A percentile compares a stretch with the other conserved stretches of the same genome.
These are phyloP conservation scores for Piper betle DNA, from an alignment of 164 flowering plant genomes.

Conservation along the genomic window DNA sequence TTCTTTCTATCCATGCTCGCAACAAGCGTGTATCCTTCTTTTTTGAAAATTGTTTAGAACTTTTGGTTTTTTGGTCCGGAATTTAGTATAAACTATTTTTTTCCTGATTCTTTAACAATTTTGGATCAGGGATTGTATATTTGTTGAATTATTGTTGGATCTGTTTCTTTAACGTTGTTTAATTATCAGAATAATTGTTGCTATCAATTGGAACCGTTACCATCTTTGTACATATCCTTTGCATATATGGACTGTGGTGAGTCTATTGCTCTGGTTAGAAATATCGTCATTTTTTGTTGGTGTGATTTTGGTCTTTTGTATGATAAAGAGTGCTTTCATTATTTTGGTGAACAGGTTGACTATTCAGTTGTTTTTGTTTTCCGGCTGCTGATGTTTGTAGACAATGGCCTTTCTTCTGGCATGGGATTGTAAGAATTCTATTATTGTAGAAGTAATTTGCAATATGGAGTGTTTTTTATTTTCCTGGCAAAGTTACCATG, in stretches of 20 bases:
- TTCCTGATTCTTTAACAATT: too few species aligned
- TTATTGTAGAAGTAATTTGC: too few species aligned
- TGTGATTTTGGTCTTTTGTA: too few species aligned
- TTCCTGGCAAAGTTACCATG: too few species aligned
- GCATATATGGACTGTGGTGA: constrained; percentile 96
- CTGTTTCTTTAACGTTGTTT: constrained; percentile 28
- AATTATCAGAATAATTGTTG: constrained; percentile 52
- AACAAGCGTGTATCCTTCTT: constrained; percentile 87
- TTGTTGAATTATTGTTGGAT: neutral
- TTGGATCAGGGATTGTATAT: too few species aligned
- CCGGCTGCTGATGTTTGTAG: constrained; percentile 90
- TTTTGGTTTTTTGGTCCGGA: neutral
- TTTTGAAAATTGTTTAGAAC: neutral
- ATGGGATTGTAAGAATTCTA: constrained; percentile 81
- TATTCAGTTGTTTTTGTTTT: constrained; percentile 81
- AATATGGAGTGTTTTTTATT: too few species aligned
- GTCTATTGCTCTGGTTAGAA: constrained; percentile 6
- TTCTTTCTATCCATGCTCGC: constrained; percentile 98
- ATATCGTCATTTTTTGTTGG: neutral
- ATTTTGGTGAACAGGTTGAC: constrained; percentile 68
- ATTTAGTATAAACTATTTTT: neutral
- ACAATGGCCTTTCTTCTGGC: constrained; percentile 89
- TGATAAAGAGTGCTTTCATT: neutral
- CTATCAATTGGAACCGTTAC: constrained; percentile 74
- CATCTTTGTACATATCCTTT: constrained; percentile 72